These are phyloP conservation scores for Chloromonas sp. DNA, from an alignment of 163 green algal genomes.

Conservation along the genomic window DNA sequence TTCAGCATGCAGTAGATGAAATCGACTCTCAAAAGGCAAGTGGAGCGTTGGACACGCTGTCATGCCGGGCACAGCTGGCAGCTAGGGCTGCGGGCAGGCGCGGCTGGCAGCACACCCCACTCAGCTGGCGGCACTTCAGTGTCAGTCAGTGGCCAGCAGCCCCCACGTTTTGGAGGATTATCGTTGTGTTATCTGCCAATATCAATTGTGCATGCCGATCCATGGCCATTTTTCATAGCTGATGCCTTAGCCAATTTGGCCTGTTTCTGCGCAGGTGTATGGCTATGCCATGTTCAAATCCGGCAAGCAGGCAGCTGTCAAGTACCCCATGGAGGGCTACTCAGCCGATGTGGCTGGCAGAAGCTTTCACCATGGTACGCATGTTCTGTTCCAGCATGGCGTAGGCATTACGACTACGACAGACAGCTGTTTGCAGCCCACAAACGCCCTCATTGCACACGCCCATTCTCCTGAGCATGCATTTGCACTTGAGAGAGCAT, in stretches of 20 bases:
- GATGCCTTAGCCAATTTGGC: no score
- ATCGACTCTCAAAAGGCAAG: conserved; percentile 86
- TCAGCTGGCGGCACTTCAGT: neutral
- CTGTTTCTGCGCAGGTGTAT: conserved; percentile 58
- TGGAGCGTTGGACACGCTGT: neutral
- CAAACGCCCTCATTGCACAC: no score
- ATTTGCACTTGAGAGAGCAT: no score
- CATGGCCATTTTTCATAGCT: no score
- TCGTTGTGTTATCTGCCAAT: no score
- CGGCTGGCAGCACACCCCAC: neutral
- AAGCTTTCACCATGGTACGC: conserved; percentile 86
- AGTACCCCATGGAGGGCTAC: conserved; percentile 79
- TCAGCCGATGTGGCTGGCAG: conserved; percentile 74
- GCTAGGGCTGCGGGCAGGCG: neutral
- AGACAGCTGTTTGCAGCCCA: neutral
- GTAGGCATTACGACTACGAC: neutral
- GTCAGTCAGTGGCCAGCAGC: no score
- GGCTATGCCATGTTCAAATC: conserved; percentile 95
- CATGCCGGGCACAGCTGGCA: neutral
- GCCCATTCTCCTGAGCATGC: no score
- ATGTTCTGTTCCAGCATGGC: neutral
- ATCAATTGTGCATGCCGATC: no score
- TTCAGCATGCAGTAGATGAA: conserved; percentile 70
- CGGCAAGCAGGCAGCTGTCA: conserved; percentile 61
- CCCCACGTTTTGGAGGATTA: no score